Base-by-base conservation (phyloP, 2,329 filamentous ascomycete genomes). In the Hypoxylon sp. region DNA sequence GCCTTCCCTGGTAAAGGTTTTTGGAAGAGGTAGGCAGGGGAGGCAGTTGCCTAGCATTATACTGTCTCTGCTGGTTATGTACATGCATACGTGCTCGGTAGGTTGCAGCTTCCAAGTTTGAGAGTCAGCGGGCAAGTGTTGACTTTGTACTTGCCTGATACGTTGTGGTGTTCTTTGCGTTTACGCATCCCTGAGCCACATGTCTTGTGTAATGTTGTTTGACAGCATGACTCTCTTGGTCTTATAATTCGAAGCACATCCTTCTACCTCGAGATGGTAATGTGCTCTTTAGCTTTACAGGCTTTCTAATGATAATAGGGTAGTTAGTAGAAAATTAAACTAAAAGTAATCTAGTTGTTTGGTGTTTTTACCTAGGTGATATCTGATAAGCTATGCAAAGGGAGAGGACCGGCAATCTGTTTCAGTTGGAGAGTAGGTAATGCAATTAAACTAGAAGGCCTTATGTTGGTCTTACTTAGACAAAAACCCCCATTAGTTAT, bases 71-170 rank as follows among this genome's bases (percentile, higher is more conserved):
- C 24, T 6, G n/a, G 13, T 35, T 37, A 9, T 2, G 8, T 24
- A 11, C 44, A 14, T 47, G 44, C 11, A 47, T 47, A 31, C 5
- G 35, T 14, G 3, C 31, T 44, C 14, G 19, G 52, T 10, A 44
- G 52, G 52, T 33, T 37, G 52, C 24, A 31, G 11, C 24, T 55
- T 42, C 51, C 35, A 26, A 54, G 35, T 11, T 33, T 44, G 17
- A 10, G 14, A 44, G 9, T 44, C 19, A 19, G 19, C 10, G 17
- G n/a, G 17, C 39, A 2, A 44, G 39, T 44, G 39, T 19, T 44
- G 6, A 17, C 14, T 1, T 19, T 1, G 39, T 44, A 31, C 5
- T 31, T 31, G 3, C 29, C 29, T 31, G n/a, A n/a, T 42, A 17
- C 3, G n/a, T 17, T 42, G 14, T 42, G 6, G n/a, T 14, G 6